Conservation (phyloP, 2,329 filamentous ascomycete genomes). For the Hypoxylon sp. region DNA sequence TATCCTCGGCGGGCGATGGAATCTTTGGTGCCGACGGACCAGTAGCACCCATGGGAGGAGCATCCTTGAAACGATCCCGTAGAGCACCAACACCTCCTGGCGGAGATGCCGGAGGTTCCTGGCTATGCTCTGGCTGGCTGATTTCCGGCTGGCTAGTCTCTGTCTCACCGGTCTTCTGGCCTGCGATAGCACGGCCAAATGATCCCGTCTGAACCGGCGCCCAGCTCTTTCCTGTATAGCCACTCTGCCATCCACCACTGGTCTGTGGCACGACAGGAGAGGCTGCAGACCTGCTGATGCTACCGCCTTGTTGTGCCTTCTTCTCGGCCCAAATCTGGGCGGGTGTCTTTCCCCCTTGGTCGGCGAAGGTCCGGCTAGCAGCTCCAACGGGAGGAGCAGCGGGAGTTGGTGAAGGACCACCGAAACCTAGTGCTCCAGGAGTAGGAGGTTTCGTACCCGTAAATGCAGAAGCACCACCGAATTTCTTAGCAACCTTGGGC, state of each 20-base stretch:
- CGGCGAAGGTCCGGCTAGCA: conserved; percentile 92
- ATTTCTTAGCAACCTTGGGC: conserved; percentile 93
- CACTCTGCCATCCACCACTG: conserved; percentile 88
- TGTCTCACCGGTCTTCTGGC: conserved; percentile 70
- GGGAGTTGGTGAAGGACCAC: conserved; percentile 66
- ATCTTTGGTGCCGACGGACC: conserved; percentile 30
- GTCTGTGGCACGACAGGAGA: conserved; percentile 71
- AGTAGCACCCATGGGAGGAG: conserved; percentile 67
- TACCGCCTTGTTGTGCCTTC: conserved; percentile 81
- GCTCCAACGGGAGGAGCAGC: conserved; percentile 73
- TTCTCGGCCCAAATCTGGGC: conserved; percentile 98
- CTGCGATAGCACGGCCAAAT: conserved; percentile 70
- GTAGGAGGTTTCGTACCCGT: conserved; percentile 88
- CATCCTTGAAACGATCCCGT: conserved; percentile 82
- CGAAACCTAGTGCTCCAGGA: conserved; percentile 73
- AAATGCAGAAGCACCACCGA: conserved; percentile 76
- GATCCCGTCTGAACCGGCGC: conserved; percentile 79
- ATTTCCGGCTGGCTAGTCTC: conserved; percentile 61
- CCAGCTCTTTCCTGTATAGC: conserved; percentile 91
- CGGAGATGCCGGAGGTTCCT: conserved; percentile 63
- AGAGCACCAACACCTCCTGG: conserved; percentile 75
- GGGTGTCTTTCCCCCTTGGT: conserved; percentile 93
- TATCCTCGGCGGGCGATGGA: conserved; percentile 45
- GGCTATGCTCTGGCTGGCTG: conserved; percentile 58
- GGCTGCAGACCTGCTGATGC: conserved; percentile 55